These are phyloP conservation scores for Eremochloa ophiuroides DNA, from an alignment of 176 grass and related monocot species.

Conservation along the genomic window DNA sequence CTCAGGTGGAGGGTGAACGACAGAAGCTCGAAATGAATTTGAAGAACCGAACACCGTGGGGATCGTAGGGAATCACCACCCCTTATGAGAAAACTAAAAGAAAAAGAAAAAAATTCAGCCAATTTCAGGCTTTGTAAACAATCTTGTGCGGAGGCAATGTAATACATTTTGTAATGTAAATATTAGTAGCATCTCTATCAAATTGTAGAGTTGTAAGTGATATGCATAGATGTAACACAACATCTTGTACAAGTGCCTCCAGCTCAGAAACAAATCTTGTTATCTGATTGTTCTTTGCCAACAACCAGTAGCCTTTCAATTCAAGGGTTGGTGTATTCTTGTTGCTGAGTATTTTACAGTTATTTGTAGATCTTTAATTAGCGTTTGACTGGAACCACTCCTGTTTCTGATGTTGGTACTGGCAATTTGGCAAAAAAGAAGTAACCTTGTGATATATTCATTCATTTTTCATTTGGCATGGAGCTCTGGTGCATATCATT, in stretches of 20 bases:
- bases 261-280: constrained; percentile 10
- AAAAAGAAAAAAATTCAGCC: not conserved
- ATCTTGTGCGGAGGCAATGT: not conserved
- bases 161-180: constrained; percentile 45
- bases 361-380: not conserved
- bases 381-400: not conserved
- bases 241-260: constrained; percentile 16
- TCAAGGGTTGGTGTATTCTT: not conserved
- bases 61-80: constrained; percentile 40
- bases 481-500: not conserved
- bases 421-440: not conserved
- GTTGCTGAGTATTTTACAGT: not conserved
- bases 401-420: not conserved
- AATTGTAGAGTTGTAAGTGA: constrained; percentile 25
- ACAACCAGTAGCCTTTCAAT: constrained; percentile 1
- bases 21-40: constrained; percentile 77
- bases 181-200: constrained; percentile 27
- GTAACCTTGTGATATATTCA: not conserved
- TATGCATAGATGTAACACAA: constrained; percentile 33
- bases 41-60: constrained; percentile 44
- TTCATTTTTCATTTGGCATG: not conserved
- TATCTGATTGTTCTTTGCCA: constrained; percentile 7
- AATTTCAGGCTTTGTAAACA: constrained; percentile 4
- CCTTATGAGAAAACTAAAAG: not conserved
- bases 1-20: constrained; percentile 85